Base-by-base conservation (phyloP, 352 stramenopile genomes). In the Phytophthora hybrid region DNA sequence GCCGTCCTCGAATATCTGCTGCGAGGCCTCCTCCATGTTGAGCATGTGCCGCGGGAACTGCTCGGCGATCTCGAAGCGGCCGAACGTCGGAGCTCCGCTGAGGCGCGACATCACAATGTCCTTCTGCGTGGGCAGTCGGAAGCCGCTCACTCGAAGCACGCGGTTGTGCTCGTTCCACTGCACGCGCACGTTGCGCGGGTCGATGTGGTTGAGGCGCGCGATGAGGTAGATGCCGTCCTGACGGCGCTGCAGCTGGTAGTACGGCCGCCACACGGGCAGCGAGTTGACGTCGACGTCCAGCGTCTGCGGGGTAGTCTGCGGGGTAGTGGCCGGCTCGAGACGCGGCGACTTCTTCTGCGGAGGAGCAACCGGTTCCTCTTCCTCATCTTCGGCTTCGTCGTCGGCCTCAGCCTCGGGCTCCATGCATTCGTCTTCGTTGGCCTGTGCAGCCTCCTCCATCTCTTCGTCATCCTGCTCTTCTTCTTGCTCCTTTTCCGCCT, bases 51-150 rank as follows among this genome's bases (percentile, higher is more conserved):
- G 47, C 34, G 81, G 81, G 59, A 91, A 83, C 32, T 81, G 79
- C 75, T 92, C 77, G 14, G 56, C 60, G 61, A 93, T 91, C 53
- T 91, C 82, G 26, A 93, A 93, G 64, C 84, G 86, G 34, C 86
- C 84, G 46, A 90, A 92, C 3, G 82, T 90, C 21, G 86, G 82
- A 5, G 76, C 54, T 16, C 82, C 84, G 26, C 76, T 91, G 31
- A 90, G 82, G 8, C 74, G 74, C 4, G 86, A 85, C 63, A 92
- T 70, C 31, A 84, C 59, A 8, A 91, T 55, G 52, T 92, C 86
- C 63, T 87, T 90, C 52, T 85, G 77, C 0, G 77, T 91, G 8
- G 84, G 86, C 23, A 85, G 59, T 64, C 88, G 82, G 73, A 85
- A 76, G 60, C 84, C 84, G 23, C 69, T 77, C 53, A 93, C 68